Conservation (phyloP, 2,329 filamentous ascomycete genomes). For the Karstenula rhodostoma region DNA sequence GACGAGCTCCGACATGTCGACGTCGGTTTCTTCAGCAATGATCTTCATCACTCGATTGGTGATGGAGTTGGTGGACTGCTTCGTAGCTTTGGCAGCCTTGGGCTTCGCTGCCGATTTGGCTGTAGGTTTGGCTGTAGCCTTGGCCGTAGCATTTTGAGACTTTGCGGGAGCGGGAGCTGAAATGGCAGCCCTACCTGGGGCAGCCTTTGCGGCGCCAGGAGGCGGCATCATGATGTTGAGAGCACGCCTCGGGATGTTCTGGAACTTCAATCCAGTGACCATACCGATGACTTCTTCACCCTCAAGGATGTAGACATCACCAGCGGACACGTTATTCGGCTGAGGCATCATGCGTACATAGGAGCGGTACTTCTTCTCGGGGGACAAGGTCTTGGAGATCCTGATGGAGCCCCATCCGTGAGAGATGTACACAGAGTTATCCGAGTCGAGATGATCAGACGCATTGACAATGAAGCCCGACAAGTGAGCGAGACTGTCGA, state of each 20-base stretch:
- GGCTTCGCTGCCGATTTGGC: constrained; percentile 63
- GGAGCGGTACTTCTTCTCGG: constrained; percentile 63
- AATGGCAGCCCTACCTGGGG: constrained; percentile 41
- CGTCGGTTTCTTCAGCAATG: constrained; percentile 71
- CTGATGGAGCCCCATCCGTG: constrained; percentile 69
- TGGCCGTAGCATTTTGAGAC: constrained; percentile 41
- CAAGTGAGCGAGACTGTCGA: constrained; percentile 65
- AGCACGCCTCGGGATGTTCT: constrained; percentile 70
- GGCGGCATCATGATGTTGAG: constrained; percentile 73
- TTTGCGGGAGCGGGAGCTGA: constrained; percentile 47
- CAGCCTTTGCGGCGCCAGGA: constrained; percentile 53
- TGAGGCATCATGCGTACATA: constrained; percentile 69
- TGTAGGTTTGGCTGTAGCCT: constrained; percentile 60
- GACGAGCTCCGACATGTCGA: constrained; percentile 65
- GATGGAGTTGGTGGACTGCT: constrained; percentile 57
- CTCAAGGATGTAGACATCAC: constrained; percentile 68
- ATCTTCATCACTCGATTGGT: constrained; percentile 67
- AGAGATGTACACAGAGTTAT: constrained; percentile 68
- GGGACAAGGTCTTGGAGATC: constrained; percentile 61
- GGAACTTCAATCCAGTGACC: constrained; percentile 71
- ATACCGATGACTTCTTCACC: constrained; percentile 66
- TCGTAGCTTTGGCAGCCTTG: constrained; percentile 58
- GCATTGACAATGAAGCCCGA: constrained; percentile 69
- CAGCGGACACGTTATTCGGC: constrained; percentile 63
- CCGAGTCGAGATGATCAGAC: constrained; percentile 65